phyloP scores from a whole-genome alignment of 2,329 filamentous ascomycete species.

The Sporothrix brunneoviolacea region DNA sequence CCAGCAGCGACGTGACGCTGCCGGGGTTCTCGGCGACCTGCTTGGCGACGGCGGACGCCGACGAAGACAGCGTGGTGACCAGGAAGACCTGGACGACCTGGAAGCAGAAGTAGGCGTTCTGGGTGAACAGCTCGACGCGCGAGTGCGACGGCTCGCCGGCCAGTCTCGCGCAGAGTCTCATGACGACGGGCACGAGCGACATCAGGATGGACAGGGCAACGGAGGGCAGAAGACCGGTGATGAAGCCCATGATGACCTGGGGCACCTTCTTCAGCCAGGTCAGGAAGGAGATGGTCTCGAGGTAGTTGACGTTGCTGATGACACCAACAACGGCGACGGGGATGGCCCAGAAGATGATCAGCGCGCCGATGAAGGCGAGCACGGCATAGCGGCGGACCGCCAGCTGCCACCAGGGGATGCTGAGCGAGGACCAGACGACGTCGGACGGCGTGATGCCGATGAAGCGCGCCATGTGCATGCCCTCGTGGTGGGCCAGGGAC shows the following conservation, averaged over 20 bases:
- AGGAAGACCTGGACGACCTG: slow-evolving; percentile 84
- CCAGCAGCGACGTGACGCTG: slow-evolving; percentile 57
- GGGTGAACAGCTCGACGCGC: slow-evolving; percentile 77
- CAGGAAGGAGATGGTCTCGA: slow-evolving; percentile 62
- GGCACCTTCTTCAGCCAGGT: slow-evolving; percentile 68
- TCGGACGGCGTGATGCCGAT: slow-evolving; percentile 77
- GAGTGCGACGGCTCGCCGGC: slow-evolving; percentile 75
- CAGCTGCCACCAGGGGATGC: slow-evolving; percentile 80
- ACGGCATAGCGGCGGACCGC: slow-evolving; percentile 65
- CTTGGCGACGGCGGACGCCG: slow-evolving; percentile 63
- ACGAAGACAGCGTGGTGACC: slow-evolving; percentile 72
- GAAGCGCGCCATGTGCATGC: slow-evolving; percentile 77
- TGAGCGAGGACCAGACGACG: slow-evolving; percentile 80
- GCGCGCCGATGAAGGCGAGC: slow-evolving; percentile 62
- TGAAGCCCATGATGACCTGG: slow-evolving; percentile 62
- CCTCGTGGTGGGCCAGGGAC: slow-evolving; percentile 77
- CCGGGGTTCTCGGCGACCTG: slow-evolving; percentile 58
- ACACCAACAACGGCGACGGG: slow-evolving; percentile 73
- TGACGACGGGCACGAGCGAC: slow-evolving; percentile 75
- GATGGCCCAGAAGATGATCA: slow-evolving; percentile 82
- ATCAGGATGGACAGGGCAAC: slow-evolving; percentile 76
- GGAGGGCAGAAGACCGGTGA: slow-evolving; percentile 78
- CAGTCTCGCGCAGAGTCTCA: slow-evolving; percentile 72
- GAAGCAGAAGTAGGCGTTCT: slow-evolving; percentile 87
- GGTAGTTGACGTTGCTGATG: slow-evolving; percentile 74